Percentiles rank a stretch among this genome's conserved stretches.
Evolutionary conservation across 257 asterid genomes (phyloP).

Genomic region (Solanum virginianum): DNA sequence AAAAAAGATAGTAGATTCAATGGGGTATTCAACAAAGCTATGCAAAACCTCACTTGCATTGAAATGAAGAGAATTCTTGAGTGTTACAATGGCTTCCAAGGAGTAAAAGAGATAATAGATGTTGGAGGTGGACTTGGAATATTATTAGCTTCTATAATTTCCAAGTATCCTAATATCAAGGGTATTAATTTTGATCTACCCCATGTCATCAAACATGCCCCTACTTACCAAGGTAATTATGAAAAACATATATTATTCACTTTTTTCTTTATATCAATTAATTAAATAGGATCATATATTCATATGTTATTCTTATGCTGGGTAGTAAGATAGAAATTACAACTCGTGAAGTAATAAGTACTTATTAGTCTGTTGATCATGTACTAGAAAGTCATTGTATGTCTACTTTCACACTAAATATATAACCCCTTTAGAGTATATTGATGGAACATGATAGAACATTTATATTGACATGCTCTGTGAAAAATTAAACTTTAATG

Average conservation of each 20-base stretch:
- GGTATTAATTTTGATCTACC: conserved; percentile 3
- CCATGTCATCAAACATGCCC: not conserved
- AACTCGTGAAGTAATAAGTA: not conserved
- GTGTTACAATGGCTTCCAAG: conserved; percentile 8
- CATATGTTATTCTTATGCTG: not conserved
- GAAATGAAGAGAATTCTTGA: conserved; percentile 5
- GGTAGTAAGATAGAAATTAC: not conserved
- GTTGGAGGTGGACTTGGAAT: conserved; percentile 18
- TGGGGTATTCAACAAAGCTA: conserved; percentile 4
- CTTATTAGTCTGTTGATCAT: too few relatives aligned
- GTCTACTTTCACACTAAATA: not conserved
- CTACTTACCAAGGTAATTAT: not conserved
- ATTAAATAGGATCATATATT: not conserved
- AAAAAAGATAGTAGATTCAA: conserved; percentile 3
- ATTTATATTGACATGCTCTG: too few relatives aligned
- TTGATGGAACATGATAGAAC: too few relatives aligned
- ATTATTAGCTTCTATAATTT: not conserved
- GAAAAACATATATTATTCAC: not conserved
- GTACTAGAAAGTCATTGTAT: too few relatives aligned
- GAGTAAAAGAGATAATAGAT: conserved; percentile 8
- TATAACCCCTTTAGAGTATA: too few relatives aligned
- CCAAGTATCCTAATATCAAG: not conserved
- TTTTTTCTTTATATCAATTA: not conserved
- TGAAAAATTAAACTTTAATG: too few relatives aligned
- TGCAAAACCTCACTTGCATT: not conserved